These are phyloP conservation scores for Microthlaspi erraticum DNA, from an alignment of 345 rosid genomes.

Conservation along the genomic window DNA sequence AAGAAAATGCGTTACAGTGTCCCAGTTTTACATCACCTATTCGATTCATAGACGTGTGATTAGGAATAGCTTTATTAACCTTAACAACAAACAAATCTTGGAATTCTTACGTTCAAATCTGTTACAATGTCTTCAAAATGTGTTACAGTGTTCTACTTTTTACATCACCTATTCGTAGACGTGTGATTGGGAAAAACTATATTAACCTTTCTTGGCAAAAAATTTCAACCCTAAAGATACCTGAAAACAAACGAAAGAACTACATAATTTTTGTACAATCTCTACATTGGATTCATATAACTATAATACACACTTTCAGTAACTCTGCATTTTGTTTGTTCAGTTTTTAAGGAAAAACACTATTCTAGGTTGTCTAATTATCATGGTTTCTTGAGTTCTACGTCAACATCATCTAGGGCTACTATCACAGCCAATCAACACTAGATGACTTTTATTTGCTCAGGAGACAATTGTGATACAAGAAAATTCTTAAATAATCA, in stretches of 20 bases:
- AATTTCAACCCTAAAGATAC: neutral
- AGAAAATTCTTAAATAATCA: neutral
- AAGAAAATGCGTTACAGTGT: too few relatives aligned
- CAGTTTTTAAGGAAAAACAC: neutral
- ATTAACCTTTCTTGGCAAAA: neutral
- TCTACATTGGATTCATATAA: neutral
- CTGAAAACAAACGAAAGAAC: neutral
- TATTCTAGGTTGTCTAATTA: neutral
- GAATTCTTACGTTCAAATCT: neutral
- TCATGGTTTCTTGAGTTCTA: constrained; percentile 11
- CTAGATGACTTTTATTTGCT: neutral
- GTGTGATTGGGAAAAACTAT: neutral
- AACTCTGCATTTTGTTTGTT: neutral
- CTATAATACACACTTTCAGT: neutral
- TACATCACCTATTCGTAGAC: neutral
- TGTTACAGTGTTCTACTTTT: neutral
- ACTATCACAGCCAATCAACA: neutral
- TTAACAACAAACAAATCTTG: too few relatives aligned
- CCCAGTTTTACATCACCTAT: too few relatives aligned
- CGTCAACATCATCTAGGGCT: neutral
- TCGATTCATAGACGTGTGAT: too few relatives aligned
- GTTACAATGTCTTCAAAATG: neutral
- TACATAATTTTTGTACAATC: neutral
- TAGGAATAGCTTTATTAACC: too few relatives aligned
- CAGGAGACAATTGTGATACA: neutral